A percentile compares a stretch with the other conserved stretches of the same genome.
Evolutionary conservation across 305 asterid species (phyloP).

Genomic region (Solanum aculeatissimum): DNA sequence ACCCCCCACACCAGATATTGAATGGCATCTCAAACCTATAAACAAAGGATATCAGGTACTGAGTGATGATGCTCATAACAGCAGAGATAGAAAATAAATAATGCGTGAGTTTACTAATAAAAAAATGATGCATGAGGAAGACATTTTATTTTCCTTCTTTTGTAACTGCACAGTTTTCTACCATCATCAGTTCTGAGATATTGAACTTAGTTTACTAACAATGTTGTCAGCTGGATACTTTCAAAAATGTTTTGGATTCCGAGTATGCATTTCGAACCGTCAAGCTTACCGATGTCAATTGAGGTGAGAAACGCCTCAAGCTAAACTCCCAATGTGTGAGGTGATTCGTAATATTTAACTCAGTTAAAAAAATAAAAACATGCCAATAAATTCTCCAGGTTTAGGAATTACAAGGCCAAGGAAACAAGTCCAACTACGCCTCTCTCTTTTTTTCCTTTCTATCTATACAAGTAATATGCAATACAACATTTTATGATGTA

Average conservation of each 20-base stretch:
- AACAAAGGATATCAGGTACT: not conserved
- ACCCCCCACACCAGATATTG: slow-evolving; percentile 96
- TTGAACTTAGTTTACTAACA: not conserved
- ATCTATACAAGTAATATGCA: not conserved
- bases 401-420: not conserved
- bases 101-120: not conserved
- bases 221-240: not conserved
- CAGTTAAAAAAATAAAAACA: not conserved
- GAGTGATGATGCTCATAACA: not conserved
- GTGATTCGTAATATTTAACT: not conserved
- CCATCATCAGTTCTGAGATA: not conserved
- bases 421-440: not conserved
- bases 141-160: not conserved
- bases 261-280: not conserved
- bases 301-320: not conserved
- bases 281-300: not conserved
- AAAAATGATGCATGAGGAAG: not conserved
- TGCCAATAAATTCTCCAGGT: not conserved
- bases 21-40: slow-evolving; percentile 95
- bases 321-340: not conserved
- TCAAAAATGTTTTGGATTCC: not conserved
- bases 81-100: not conserved
- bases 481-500: not conserved
- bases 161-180: not conserved
- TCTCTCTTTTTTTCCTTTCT: not conserved